phyloP scores from a whole-genome alignment of 1,284 basidiomycete genomes.

The Pterulicium gracile region DNA sequence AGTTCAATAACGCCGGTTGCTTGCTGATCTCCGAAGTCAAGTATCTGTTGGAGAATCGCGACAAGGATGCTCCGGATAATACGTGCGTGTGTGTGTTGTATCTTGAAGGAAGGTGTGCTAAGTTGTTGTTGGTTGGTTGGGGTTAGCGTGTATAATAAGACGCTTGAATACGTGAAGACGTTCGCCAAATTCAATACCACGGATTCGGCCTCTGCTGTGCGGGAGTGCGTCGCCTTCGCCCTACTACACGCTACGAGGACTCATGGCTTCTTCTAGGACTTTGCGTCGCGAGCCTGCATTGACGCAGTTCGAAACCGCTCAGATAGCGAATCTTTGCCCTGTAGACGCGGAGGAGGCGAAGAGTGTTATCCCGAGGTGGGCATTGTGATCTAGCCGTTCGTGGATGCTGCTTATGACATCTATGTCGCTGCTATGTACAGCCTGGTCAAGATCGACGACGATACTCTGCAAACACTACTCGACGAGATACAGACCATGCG shows the following conservation, averaged over 20 bases:
- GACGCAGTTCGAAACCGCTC: constrained; percentile 87
- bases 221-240: constrained; percentile 54
- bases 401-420: constrained; percentile 2
- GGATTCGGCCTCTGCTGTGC: constrained; percentile 78
- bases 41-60: constrained; percentile 76
- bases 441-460: constrained; percentile 81
- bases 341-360: constrained; percentile 86
- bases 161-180: constrained; percentile 82
- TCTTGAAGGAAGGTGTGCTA: neutral
- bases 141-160: constrained; percentile 82
- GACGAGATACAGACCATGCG: constrained; percentile 85
- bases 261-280: constrained; percentile 32
- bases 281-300: constrained; percentile 64
- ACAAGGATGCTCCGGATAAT: constrained; percentile 76
- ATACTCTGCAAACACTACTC: constrained; percentile 68
- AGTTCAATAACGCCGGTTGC: constrained; percentile 87
- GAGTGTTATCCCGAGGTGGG: constrained; percentile 81
- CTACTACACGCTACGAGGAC: neutral
- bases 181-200: constrained; percentile 86
- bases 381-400: constrained; percentile 9
- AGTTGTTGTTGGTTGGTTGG: too few species aligned
- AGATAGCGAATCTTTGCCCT: constrained; percentile 85
- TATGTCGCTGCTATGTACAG: constrained; percentile 24
- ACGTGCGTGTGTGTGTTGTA: constrained; percentile 36
- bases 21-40: constrained; percentile 87